Base-by-base conservation (phyloP, 2,329 filamentous ascomycete genomes). In the Lachnellula willkommii region DNA sequence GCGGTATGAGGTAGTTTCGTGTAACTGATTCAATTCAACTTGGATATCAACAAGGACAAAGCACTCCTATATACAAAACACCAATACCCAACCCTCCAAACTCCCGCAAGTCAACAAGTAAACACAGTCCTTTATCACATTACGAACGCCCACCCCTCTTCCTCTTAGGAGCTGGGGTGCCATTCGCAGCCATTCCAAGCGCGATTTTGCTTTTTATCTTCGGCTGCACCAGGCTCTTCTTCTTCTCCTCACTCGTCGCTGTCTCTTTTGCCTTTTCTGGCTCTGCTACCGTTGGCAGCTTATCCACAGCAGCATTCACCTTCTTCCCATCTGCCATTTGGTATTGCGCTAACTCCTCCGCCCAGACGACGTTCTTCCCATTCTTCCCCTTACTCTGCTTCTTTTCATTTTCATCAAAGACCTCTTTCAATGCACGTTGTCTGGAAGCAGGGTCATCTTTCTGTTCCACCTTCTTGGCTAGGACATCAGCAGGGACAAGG, bases 391-490 rank as follows among this genome's bases (percentile, higher is more conserved):
- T 61, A 57, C 66, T 66, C 15, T 63, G 50, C 22, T 63, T 66
- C 46, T 65, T 63, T 11, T 52, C 59, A 55, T 70, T 69, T 24
- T 70, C 67, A 32, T 71, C 68, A 51, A 69, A 69, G 12, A 63
- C 59, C 50, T 71, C 68, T 52, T 69, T 68, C 20, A 69, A 56
- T n/a, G 69, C 57, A 26, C 67, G 61, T 50, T 72, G 67, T 58
- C 72, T 68, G 55, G 70, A 61, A 50, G 67, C 68, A 54, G 73
- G 72, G 46, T 76, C 71, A 3, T 72, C 68, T 50, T 73, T 71
- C 53, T 73, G 71, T 6, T 71, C 65, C 20, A 68, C 67, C 51
- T 73, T 73, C 59, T 66, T 71, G 0, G 63, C 59, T 4, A 70
- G 37, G 9, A 67, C 54, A 11, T 62, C 59, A 2, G 62, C 59